Conservation (phyloP, 495 filamentous ascomycete genomes). For the Hyaloscypha finlandica region DNA sequence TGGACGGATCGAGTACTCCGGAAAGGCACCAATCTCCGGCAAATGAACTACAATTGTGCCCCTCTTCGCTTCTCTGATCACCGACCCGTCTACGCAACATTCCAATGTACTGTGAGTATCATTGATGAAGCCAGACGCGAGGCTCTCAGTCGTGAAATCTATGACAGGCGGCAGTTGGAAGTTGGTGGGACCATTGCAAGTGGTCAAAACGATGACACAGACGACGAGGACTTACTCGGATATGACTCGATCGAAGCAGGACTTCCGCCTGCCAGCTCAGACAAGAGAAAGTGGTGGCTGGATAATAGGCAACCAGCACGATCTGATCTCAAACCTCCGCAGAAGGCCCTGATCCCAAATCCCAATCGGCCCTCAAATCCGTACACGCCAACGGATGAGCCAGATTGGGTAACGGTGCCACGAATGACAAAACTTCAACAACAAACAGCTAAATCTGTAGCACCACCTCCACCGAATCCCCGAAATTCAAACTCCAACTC, state of each 20-base stretch:
- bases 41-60: constrained; percentile 76
- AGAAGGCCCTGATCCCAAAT: constrained; percentile 63
- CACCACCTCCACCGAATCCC: constrained; percentile 46
- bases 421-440: constrained; percentile 42
- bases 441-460: constrained; percentile 44
- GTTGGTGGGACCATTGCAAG: constrained; percentile 47
- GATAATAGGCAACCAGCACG: constrained; percentile 79
- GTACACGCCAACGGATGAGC: constrained; percentile 65
- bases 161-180: constrained; percentile 63
- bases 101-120: constrained; percentile 78
- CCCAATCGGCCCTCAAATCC: constrained; percentile 77
- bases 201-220: constrained; percentile 55
- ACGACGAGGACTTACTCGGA: constrained; percentile 74
- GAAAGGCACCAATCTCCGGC: constrained; percentile 79
- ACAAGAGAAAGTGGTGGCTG: constrained; percentile 92
- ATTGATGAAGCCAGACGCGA: constrained; percentile 74
- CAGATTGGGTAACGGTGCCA: constrained; percentile 75
- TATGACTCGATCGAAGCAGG: constrained; percentile 77
- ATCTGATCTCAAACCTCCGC: constrained; percentile 67
- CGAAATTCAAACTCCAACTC: constrained; percentile 44
- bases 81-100: constrained; percentile 86
- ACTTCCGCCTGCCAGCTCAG: constrained; percentile 86
- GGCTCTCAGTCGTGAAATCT: constrained; percentile 68
- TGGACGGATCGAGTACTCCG: constrained; percentile 95
- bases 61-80: constrained; percentile 90